phyloP scores from a whole-genome alignment of 352 stramenopile species.

The Phytophthora citrophthora region DNA sequence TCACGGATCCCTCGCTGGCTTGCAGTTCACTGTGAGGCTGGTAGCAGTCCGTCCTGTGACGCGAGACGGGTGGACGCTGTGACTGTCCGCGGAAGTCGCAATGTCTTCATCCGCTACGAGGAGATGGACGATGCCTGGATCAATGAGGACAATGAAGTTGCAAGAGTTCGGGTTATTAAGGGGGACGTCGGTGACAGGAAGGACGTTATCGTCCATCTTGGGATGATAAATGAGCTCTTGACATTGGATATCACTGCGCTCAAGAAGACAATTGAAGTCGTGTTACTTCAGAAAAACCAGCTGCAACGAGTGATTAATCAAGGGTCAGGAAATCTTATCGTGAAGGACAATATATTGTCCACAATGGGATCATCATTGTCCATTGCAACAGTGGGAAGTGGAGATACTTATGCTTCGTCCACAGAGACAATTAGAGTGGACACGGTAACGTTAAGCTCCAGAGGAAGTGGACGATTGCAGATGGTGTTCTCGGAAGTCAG shows the following conservation, averaged over 20 bases:
- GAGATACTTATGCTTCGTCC: constrained; percentile 16
- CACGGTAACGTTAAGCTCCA: constrained; percentile 20
- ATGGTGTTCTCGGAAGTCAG: constrained; percentile 13
- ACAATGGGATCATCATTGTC: constrained; percentile 14
- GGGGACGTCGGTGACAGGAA: constrained; percentile 24
- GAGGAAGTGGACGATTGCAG: constrained; percentile 25
- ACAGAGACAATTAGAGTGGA: constrained; percentile 22
- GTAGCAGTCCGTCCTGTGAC: constrained; percentile 26
- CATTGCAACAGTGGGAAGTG: constrained; percentile 22
- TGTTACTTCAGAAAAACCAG: constrained; percentile 23
- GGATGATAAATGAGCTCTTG: constrained; percentile 18
- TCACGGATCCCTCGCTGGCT: constrained; percentile 13
- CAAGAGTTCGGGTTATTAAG: constrained; percentile 23
- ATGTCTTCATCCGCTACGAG: constrained; percentile 32
- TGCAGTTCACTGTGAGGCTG: constrained; percentile 19
- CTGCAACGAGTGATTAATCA: constrained; percentile 23
- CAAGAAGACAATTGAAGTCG: constrained; percentile 26
- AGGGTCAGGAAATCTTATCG: constrained; percentile 15
- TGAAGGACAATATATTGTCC: constrained; percentile 22
- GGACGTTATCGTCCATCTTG: constrained; percentile 14
- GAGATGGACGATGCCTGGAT: not conserved
- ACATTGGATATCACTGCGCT: constrained; percentile 22
- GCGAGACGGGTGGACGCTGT: constrained; percentile 25
- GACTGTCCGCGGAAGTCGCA: constrained; percentile 11
- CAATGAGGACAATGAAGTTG: constrained; percentile 1